Conservation (phyloP, 1,284 basidiomycete species). For the Agaricales sp. region DNA sequence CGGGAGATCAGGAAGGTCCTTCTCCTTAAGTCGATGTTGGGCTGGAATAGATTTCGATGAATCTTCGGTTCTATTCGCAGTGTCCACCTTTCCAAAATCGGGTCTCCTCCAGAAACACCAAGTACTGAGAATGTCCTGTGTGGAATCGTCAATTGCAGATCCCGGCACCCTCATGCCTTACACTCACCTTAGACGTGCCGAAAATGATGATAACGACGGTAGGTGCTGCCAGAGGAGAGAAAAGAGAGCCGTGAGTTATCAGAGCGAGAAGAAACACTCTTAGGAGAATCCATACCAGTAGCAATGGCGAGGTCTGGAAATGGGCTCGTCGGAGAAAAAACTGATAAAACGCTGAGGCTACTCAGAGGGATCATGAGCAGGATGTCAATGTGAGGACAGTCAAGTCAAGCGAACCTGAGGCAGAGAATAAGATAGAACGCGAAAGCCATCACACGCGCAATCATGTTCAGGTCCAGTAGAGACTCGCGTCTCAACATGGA, state of each 20-base stretch:
- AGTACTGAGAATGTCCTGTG: background rate
- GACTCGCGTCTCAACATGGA: slow-evolving; percentile 15
- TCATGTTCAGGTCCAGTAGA: slow-evolving; percentile 28
- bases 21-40: too few species aligned
- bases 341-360: slow-evolving; percentile 32
- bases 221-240: slow-evolving; percentile 21
- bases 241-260: slow-evolving; percentile 4
- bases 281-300: slow-evolving; percentile 22
- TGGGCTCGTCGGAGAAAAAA: slow-evolving; percentile 30
- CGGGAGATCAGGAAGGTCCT: too few species aligned
- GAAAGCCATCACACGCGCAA: slow-evolving; percentile 31
- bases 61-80: too few species aligned
- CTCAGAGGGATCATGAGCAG: slow-evolving; percentile 1
- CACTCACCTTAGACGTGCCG: background rate
- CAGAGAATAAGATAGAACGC: slow-evolving; percentile 30
- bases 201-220: slow-evolving; percentile 31
- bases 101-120: background rate
- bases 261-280: background rate
- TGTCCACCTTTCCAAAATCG: background rate
- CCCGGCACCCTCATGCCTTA: too few species aligned
- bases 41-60: too few species aligned
- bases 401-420: slow-evolving; percentile 23
- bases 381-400: background rate
- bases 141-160: too few species aligned
- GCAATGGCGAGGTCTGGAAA: slow-evolving; percentile 34